These are phyloP conservation scores for Phaffia australis DNA, from an alignment of 768 basidiomycete species.

Conservation along the genomic window DNA sequence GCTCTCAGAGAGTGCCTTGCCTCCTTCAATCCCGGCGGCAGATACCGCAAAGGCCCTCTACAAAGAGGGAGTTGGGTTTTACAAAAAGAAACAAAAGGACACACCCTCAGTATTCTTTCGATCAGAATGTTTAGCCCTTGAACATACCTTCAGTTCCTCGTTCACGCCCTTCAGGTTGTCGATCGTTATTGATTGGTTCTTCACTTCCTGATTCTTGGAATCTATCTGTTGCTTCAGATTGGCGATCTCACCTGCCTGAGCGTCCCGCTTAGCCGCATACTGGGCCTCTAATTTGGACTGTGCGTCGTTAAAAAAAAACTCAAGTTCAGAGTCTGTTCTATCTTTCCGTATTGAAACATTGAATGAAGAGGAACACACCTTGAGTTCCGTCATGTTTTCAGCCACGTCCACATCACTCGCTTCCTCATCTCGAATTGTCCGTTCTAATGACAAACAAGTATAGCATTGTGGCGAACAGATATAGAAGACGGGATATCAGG, in stretches of 20 bases:
- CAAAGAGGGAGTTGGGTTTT: not conserved
- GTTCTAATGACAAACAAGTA: slow-evolving; percentile 47
- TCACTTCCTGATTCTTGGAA: slow-evolving; percentile 66
- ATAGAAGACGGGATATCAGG: too few relatives aligned
- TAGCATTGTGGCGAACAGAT: too few relatives aligned
- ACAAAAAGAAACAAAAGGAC: not conserved
- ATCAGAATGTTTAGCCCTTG: not conserved
- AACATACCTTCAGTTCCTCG: slow-evolving; percentile 84
- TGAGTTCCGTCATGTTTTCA: slow-evolving; percentile 80
- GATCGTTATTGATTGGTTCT: slow-evolving; percentile 69
- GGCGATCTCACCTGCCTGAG: slow-evolving; percentile 67
- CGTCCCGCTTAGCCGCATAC: slow-evolving; percentile 83
- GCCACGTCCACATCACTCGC: slow-evolving; percentile 68
- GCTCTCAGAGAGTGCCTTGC: slow-evolving; percentile 91
- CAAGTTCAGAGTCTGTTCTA: slow-evolving; percentile 8
- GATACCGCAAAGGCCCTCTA: slow-evolving; percentile 95
- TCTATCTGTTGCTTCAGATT: slow-evolving; percentile 88
- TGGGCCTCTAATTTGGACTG: slow-evolving; percentile 90
- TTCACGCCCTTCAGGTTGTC: slow-evolving; percentile 92
- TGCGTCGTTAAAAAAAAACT: not conserved
- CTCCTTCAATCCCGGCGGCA: slow-evolving; percentile 91
- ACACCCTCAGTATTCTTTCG: not conserved
- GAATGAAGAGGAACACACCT: slow-evolving; percentile 46
- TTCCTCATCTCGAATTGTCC: slow-evolving; percentile 81
- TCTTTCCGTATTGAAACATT: not conserved